These are phyloP conservation scores for Clitocybe nebularis DNA, from an alignment of 1,284 basidiomycete species.

Conservation along the genomic window DNA sequence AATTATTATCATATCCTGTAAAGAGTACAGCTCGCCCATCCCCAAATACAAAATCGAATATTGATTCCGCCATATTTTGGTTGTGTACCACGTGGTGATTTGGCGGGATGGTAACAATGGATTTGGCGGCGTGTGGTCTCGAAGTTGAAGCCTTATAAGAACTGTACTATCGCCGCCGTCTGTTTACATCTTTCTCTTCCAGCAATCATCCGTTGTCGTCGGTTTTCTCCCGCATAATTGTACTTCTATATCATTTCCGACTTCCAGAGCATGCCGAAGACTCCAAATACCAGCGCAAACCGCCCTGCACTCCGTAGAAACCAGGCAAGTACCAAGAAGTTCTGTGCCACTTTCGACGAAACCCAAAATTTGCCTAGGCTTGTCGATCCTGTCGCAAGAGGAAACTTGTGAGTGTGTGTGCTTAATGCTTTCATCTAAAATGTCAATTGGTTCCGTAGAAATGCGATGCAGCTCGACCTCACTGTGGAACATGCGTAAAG, in stretches of 20 bases:
- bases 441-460: conserved; percentile 50
- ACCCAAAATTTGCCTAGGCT: conserved; percentile 40
- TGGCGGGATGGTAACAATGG: too few relatives aligned
- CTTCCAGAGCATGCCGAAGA: conserved; percentile 58
- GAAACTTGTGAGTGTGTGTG: conserved; percentile 67
- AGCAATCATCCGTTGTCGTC: not conserved
- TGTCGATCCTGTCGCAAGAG: conserved; percentile 76
- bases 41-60: too few relatives aligned
- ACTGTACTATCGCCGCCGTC: too few relatives aligned
- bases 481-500: conserved; percentile 80
- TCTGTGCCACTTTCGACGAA: not conserved
- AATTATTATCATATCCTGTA: too few relatives aligned
- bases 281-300: conserved; percentile 31
- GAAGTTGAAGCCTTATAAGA: not conserved
- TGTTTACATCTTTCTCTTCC: not conserved
- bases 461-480: conserved; percentile 79
- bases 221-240: not conserved
- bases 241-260: not conserved
- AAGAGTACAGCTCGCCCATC: too few relatives aligned
- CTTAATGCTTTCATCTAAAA: not conserved
- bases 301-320: conserved; percentile 73
- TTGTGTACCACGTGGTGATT: too few relatives aligned
- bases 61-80: too few relatives aligned
- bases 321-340: conserved; percentile 44
- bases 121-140: too few relatives aligned